A percentile compares a stretch with the other conserved stretches of the same genome.
phyloP scores from a whole-genome alignment of 805 yeast species.

The Kuraishia piskuri region DNA sequence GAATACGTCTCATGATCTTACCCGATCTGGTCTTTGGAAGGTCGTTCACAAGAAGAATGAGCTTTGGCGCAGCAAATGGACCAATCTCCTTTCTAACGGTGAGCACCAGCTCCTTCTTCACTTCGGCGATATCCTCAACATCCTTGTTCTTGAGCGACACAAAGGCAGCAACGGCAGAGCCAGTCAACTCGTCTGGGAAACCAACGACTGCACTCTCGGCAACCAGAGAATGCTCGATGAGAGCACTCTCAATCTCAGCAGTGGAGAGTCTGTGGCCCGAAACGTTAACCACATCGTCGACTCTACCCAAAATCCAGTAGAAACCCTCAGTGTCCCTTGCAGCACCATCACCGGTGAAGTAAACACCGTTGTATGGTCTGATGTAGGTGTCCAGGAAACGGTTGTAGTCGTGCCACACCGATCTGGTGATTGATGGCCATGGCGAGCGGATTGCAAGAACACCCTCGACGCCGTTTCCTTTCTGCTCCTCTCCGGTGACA shows the following conservation, averaged over 20 bases:
- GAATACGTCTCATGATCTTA: slow-evolving; percentile 79
- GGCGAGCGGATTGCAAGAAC: slow-evolving; percentile 62
- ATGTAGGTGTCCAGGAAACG: slow-evolving; percentile 75
- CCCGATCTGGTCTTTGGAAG: slow-evolving; percentile 85
- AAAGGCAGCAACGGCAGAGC: slow-evolving; percentile 79
- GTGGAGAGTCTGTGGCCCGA: slow-evolving; percentile 86
- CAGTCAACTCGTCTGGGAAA: slow-evolving; percentile 73
- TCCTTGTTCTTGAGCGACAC: slow-evolving; percentile 52
- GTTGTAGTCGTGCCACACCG: slow-evolving; percentile 70
- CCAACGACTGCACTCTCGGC: slow-evolving; percentile 84
- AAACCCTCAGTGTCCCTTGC: slow-evolving; percentile 79
- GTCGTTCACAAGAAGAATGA: slow-evolving; percentile 63
- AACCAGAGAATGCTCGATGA: slow-evolving; percentile 61
- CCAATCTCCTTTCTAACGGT: slow-evolving; percentile 77
- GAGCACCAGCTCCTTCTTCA: slow-evolving; percentile 55
- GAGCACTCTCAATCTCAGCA: slow-evolving; percentile 80
- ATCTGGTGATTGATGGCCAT: slow-evolving; percentile 85
- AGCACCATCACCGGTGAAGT: slow-evolving; percentile 88
- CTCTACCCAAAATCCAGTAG: slow-evolving; percentile 82
- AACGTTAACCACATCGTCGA: slow-evolving; percentile 83
- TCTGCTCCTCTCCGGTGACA: slow-evolving; percentile 58
- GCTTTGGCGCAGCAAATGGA: slow-evolving; percentile 80
- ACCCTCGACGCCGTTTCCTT: slow-evolving; percentile 71
- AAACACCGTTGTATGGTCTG: slow-evolving; percentile 73
- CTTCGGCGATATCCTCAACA: slow-evolving; percentile 37